Conservation (phyloP, 768 basidiomycete genomes). For the Hemileccinum rubropunctum region DNA sequence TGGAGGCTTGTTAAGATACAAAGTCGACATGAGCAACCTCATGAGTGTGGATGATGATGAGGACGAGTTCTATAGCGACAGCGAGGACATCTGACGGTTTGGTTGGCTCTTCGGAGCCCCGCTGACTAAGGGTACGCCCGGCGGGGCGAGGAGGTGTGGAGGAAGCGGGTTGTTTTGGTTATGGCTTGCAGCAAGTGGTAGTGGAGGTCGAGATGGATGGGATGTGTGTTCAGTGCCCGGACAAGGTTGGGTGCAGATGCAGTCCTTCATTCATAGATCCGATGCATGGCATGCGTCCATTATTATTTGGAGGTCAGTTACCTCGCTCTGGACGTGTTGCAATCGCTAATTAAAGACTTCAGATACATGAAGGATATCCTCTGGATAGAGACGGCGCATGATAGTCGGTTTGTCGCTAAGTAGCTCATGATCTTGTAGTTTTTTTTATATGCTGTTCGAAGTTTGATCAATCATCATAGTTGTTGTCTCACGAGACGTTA, state of each 20-base stretch:
- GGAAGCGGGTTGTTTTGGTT: neutral
- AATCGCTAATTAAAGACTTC: slow-evolving; percentile 2
- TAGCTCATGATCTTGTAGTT: slow-evolving; percentile 29
- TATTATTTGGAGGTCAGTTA: slow-evolving; percentile 22
- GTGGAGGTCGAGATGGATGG: neutral
- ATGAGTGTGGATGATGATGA: slow-evolving; percentile 71
- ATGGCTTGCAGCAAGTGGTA: slow-evolving; percentile 7
- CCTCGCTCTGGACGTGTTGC: neutral
- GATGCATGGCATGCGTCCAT: slow-evolving; percentile 9
- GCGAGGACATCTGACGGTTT: slow-evolving; percentile 80
- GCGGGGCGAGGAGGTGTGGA: slow-evolving; percentile 48
- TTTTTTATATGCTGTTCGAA: slow-evolving; percentile 15
- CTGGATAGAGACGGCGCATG: slow-evolving; percentile 14
- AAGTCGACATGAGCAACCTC: slow-evolving; percentile 91
- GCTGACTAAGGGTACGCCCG: slow-evolving; percentile 59
- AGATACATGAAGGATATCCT: slow-evolving; percentile 10
- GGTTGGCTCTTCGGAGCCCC: slow-evolving; percentile 86
- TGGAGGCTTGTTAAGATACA: slow-evolving; percentile 93
- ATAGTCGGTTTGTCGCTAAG: slow-evolving; percentile 21
- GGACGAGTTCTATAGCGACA: slow-evolving; percentile 80
- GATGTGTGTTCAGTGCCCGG: slow-evolving; percentile 6
- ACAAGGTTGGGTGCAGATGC: slow-evolving; percentile 10
- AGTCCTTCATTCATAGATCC: slow-evolving; percentile 9
- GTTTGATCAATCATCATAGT: slow-evolving; percentile 26
- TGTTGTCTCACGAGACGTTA: slow-evolving; percentile 13